Conservation (phyloP, 257 asterid species). For the Fraxinus americana region DNA sequence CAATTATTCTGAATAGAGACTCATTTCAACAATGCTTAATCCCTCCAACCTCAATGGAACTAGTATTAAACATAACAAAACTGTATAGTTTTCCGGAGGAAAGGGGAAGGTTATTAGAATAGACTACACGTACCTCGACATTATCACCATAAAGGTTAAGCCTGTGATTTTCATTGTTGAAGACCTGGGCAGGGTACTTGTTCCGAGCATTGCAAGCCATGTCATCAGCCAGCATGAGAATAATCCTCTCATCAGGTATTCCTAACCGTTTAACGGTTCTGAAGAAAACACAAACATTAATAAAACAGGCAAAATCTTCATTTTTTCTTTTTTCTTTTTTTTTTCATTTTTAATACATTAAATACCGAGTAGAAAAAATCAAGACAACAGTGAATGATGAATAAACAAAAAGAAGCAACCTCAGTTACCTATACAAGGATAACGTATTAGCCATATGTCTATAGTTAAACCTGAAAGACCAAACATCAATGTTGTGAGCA, state of each 20-base stretch:
- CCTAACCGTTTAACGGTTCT: slow-evolving; percentile 98
- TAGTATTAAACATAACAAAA: background rate
- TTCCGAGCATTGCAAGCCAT: slow-evolving; percentile 99
- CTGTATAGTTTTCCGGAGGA: background rate
- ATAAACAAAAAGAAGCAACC: background rate
- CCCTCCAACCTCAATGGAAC: slow-evolving; percentile 5
- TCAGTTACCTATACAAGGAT: slow-evolving; percentile 81
- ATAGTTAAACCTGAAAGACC: slow-evolving; percentile 79
- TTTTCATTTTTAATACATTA: slow-evolving; percentile 5
- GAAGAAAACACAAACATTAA: slow-evolving; percentile 22
- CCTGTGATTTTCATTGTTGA: slow-evolving; percentile 91
- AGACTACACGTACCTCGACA: slow-evolving; percentile 69
- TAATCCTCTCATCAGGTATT: slow-evolving; percentile 97
- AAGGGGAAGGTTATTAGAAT: background rate
- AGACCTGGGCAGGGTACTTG: slow-evolving; percentile 97
- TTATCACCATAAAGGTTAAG: slow-evolving; percentile 95
- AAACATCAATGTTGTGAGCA: background rate
- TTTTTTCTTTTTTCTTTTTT: background rate
- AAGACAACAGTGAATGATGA: background rate
- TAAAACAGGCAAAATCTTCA: background rate
- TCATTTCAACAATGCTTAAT: slow-evolving; percentile 5
- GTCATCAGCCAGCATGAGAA: slow-evolving; percentile 97
- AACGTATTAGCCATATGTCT: slow-evolving; percentile 97
- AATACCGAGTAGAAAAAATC: background rate
- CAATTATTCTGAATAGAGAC: slow-evolving; percentile 6